Conservation (phyloP, 1,284 basidiomycete genomes). For the Trichosporon faecale region DNA sequence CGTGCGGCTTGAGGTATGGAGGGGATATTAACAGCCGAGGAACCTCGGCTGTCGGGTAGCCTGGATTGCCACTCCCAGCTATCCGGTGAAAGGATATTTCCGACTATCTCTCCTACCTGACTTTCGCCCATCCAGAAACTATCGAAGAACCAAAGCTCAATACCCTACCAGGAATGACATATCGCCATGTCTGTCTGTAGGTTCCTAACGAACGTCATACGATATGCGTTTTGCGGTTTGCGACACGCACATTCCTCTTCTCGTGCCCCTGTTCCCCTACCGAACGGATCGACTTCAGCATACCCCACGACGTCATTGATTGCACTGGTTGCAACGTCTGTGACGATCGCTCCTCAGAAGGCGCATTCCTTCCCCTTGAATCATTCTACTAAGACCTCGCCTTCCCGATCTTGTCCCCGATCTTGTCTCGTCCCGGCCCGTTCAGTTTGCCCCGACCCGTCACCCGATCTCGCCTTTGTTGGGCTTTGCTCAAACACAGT, state of each 20-base stretch:
- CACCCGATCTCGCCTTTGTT: not conserved
- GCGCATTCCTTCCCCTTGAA: not conserved
- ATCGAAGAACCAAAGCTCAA: not conserved
- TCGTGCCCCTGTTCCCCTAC: not conserved
- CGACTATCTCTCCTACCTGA: not conserved
- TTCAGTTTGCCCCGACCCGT: not conserved
- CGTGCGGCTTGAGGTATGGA: not conserved
- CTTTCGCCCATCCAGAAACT: not conserved
- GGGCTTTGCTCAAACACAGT: not conserved
- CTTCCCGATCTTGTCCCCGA: not conserved
- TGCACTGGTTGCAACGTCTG: not conserved
- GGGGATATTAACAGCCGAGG: not conserved
- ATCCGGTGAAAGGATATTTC: not conserved
- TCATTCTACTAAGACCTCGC: not conserved
- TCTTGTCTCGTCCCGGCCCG: not conserved
- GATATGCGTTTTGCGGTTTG: not conserved
- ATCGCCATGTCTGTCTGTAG: not conserved
- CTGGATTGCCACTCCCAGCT: not conserved
- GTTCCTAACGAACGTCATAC: not conserved
- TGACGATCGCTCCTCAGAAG: not conserved
- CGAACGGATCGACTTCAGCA: not conserved
- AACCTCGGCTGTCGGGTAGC: not conserved
- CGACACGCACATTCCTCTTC: not conserved
- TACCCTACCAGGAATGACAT: not conserved
- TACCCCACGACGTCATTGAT: not conserved